A percentile compares a stretch with the other conserved stretches of the same genome.
These are phyloP conservation scores for Osmanthus fragrans DNA, from an alignment of 257 asterid species.

Conservation along the genomic window DNA sequence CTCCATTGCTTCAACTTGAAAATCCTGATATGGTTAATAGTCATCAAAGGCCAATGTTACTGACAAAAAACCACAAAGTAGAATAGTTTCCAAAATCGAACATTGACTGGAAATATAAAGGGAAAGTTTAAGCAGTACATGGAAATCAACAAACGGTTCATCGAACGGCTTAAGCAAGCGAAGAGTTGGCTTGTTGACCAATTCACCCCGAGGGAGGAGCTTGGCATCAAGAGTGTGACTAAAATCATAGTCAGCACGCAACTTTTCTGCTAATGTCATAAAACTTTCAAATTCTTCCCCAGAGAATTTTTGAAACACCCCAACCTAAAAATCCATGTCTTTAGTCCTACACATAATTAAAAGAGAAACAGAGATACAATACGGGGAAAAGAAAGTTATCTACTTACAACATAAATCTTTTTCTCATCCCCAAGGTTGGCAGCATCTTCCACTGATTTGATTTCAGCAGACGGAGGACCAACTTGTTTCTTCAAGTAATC, in stretches of 20 bases:
- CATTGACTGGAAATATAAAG: not conserved
- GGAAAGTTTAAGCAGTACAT: slow-evolving; percentile 38
- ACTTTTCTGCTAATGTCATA: slow-evolving; percentile 60
- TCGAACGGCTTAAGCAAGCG: slow-evolving; percentile 87
- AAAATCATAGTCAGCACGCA: slow-evolving; percentile 73
- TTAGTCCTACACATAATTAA: slow-evolving; percentile 2
- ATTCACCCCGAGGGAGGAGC: slow-evolving; percentile 61
- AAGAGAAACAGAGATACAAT: not conserved
- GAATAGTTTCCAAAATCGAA: not conserved
- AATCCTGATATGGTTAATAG: slow-evolving; percentile 42
- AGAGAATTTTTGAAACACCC: slow-evolving; percentile 64
- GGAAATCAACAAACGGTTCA: slow-evolving; percentile 61
- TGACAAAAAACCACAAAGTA: not conserved
- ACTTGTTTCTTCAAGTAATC: slow-evolving; percentile 69
- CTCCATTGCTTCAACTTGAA: slow-evolving; percentile 34
- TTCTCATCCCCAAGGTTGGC: slow-evolving; percentile 48
- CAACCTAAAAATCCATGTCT: slow-evolving; percentile 48
- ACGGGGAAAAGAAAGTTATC: not conserved
- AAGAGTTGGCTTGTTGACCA: slow-evolving; percentile 68
- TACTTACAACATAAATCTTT: slow-evolving; percentile 57
- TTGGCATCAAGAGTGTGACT: slow-evolving; percentile 76
- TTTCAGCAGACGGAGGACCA: slow-evolving; percentile 84
- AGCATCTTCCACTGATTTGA: slow-evolving; percentile 66
- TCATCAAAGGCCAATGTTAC: not conserved
- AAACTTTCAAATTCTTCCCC: slow-evolving; percentile 70